phyloP scores from a whole-genome alignment of 2,329 filamentous ascomycete species.

The Fusarium transvaalense region DNA sequence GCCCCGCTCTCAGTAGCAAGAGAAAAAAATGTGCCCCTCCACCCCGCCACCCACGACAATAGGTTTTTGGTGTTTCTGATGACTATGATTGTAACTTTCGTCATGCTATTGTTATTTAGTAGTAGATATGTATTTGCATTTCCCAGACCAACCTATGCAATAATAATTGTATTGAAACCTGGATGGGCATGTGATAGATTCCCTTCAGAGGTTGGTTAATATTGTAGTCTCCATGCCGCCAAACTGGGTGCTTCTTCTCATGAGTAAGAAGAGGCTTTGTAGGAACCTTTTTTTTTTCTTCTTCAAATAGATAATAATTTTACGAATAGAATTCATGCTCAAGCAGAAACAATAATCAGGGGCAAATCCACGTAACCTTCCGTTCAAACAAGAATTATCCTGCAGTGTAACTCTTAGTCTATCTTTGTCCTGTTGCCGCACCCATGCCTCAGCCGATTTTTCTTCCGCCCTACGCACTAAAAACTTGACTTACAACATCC shows the following conservation, averaged over 20 bases:
- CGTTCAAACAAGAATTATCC: constrained; percentile 7
- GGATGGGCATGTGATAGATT: not conserved
- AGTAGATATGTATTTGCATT: not conserved
- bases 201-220: no score
- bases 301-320: no score
- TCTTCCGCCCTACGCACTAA: constrained; percentile 38
- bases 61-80: constrained; percentile 19
- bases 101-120: constrained; percentile 4
- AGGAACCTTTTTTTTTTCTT: no score
- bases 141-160: not conserved
- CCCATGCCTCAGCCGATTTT: constrained; percentile 40
- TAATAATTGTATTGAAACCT: not conserved
- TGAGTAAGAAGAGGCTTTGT: no score
- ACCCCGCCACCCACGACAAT: constrained; percentile 32
- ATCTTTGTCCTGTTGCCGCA: constrained; percentile 18
- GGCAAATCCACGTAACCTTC: constrained; percentile 10
- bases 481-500: constrained; percentile 15
- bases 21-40: constrained; percentile 27
- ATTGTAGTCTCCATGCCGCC: no score
- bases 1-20: constrained; percentile 19
- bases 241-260: no score
- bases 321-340: no score
- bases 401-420: constrained; percentile 26
- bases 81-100: constrained; percentile 17
- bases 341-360: not conserved